Evolutionary conservation across 2,329 filamentous ascomycete species (phyloP), one percentile per base, ranked within the genome.

Genomic region (Aspergillus fumigatus): DNA sequence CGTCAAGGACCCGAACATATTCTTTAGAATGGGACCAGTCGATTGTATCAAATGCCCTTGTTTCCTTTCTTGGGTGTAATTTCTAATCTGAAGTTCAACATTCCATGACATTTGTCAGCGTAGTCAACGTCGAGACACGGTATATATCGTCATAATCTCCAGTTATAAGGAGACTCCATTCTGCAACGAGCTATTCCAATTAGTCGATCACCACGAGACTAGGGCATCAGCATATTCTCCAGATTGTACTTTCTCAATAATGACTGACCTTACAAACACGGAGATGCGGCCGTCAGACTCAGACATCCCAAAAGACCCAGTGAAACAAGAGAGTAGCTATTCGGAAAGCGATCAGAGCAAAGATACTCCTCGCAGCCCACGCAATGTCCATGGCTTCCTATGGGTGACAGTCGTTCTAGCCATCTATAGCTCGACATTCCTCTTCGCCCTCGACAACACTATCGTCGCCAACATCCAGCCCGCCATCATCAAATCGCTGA

Each of bases 361-460:
- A n/a, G 19, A 53, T 8, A 21, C 17, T 21, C 17, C 40, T 3
- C 38, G 9, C 4, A 53, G 51, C 38, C 51, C 41, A 48, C 51
- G 41, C 41, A 53, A 53, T 38, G 27, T 53, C 40, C 51, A 54
- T 21, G 45, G 52, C 17, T 26, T 43, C 48, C 29, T 53, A 32
- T 57, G 55, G 55, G 51, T 50, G 19, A 21, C 48, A n/a, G 51
- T 57, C 26, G 51, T 57, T 41, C 17, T 47, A 26, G 55, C 55
- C 47, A 57, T 57, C 21, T 50, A 53, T 26, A 50, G 45, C 38
- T 50, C 48, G 3, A 45, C 41, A 3, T 57, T 59, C 10, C 41
- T 59, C 26, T 59, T 54, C 40, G 51, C 57, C 25, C 57, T 59
- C 4, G 57, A 59, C 17, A 59, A 59, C 11, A 59, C 57, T n/a